Evolutionary conservation across 139 green algal species (phyloP).

Genomic region (Desmodesmus armatus): DNA sequence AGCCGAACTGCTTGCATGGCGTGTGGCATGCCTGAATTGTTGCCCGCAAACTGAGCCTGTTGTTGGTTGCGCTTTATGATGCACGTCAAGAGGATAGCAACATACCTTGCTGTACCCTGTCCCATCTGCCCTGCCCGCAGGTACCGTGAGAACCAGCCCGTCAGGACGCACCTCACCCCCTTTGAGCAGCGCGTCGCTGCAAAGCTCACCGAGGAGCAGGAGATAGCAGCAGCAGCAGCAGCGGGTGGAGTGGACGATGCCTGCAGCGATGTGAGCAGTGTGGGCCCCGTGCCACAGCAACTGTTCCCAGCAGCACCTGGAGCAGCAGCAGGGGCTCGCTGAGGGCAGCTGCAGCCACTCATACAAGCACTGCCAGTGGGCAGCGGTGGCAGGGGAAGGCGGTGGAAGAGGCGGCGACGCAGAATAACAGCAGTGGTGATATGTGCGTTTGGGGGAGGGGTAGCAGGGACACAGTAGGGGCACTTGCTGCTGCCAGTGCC

Average conservation of each 20-base stretch:
- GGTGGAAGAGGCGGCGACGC: neutral
- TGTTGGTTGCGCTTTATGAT: no score
- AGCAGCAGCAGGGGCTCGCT: neutral
- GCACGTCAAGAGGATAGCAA: no score
- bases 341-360: no score
- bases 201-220: constrained; percentile 26
- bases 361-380: neutral
- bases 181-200: constrained; percentile 40
- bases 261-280: neutral
- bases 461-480: neutral
- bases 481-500: neutral
- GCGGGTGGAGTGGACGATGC: neutral
- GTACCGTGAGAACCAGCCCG: constrained; percentile 18
- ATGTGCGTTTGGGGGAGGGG: neutral
- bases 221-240: neutral
- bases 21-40: no score
- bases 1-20: no score
- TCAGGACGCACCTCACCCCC: constrained; percentile 28
- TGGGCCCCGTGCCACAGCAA: no score
- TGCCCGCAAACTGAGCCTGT: no score
- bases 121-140: no score
- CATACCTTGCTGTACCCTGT: no score
- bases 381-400: neutral
- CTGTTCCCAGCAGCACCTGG: neutral
- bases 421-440: neutral